Percentiles rank a stretch among this genome's conserved stretches.
Evolutionary conservation across 2,329 filamentous ascomycete species (phyloP).

Genomic region (Penicillium sp.): DNA sequence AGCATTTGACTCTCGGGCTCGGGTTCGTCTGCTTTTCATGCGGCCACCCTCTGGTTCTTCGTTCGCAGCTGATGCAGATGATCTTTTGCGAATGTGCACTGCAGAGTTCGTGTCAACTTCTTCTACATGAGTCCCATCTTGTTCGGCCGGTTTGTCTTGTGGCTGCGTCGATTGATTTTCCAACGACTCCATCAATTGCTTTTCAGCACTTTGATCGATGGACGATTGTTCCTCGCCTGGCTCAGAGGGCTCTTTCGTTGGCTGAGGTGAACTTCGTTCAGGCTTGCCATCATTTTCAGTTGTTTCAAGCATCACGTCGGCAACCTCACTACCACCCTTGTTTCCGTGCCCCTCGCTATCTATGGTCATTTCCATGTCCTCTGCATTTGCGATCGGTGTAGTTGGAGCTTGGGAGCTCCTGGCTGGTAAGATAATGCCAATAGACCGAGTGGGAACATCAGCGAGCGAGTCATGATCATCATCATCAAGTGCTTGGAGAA

Average conservation of each 20-base stretch:
- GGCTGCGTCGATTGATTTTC: constrained; percentile 31
- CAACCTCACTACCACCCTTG: constrained; percentile 17
- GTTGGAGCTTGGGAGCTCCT: constrained; percentile 26
- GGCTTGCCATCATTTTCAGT: constrained; percentile 12
- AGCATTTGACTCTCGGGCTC: constrained; percentile 58
- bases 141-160: constrained; percentile 20
- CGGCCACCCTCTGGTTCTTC: constrained; percentile 59
- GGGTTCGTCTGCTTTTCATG: constrained; percentile 60
- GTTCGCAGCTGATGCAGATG: constrained; percentile 59
- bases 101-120: constrained; percentile 37
- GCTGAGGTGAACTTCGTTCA: constrained; percentile 11
- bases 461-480: constrained; percentile 38
- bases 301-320: constrained; percentile 18
- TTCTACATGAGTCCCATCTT: constrained; percentile 28
- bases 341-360: constrained; percentile 10
- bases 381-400: constrained; percentile 16
- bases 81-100: constrained; percentile 56
- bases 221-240: constrained; percentile 34
- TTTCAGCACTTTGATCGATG: constrained; percentile 38
- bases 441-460: constrained; percentile 39
- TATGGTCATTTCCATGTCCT: constrained; percentile 15
- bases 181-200: constrained; percentile 40
- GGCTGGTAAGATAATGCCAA: constrained; percentile 45
- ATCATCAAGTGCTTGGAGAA: constrained; percentile 46
- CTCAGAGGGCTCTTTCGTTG: constrained; percentile 20